Conservation (phyloP, 1,284 basidiomycete species). For the Gomphus bonarii region DNA sequence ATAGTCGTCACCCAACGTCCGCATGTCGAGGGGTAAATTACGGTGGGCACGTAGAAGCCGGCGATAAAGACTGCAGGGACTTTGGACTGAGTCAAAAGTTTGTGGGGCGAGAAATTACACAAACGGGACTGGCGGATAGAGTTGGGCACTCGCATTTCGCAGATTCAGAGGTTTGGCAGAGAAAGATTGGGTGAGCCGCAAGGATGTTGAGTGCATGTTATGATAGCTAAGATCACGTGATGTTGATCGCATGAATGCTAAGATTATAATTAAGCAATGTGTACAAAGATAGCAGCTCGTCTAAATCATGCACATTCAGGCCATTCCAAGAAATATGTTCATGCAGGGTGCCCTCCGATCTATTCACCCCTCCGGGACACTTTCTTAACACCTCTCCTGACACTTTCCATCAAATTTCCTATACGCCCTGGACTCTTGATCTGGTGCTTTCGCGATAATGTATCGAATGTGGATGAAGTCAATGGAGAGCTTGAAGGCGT, state of each 20-base stretch:
- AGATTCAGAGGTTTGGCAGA: conserved; percentile 54
- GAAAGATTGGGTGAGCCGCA: conserved; percentile 55
- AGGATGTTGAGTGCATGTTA: conserved; percentile 37
- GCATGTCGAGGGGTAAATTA: conserved; percentile 68
- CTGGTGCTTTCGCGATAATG: background rate
- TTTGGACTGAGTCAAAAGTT: background rate
- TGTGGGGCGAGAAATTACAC: background rate
- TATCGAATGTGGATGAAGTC: background rate
- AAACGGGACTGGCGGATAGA: conserved; percentile 77
- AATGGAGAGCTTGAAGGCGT: background rate
- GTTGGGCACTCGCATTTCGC: conserved; percentile 52
- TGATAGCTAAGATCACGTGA: background rate
- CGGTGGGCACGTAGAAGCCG: conserved; percentile 74
- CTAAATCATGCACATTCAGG: background rate
- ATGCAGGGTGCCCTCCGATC: no score
- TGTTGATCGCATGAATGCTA: no score
- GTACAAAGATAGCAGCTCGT: background rate
- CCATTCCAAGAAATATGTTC: background rate
- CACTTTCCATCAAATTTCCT: conserved; percentile 1
- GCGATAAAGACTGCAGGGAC: conserved; percentile 57
- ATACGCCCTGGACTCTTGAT: background rate
- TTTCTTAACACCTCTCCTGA: conserved; percentile 7
- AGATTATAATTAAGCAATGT: background rate
- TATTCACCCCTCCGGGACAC: conserved; percentile 4
- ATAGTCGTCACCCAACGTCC: conserved; percentile 80